These are phyloP conservation scores for Cymbopogon citratus DNA, from an alignment of 176 grass and related monocot genomes.

Conservation along the genomic window DNA sequence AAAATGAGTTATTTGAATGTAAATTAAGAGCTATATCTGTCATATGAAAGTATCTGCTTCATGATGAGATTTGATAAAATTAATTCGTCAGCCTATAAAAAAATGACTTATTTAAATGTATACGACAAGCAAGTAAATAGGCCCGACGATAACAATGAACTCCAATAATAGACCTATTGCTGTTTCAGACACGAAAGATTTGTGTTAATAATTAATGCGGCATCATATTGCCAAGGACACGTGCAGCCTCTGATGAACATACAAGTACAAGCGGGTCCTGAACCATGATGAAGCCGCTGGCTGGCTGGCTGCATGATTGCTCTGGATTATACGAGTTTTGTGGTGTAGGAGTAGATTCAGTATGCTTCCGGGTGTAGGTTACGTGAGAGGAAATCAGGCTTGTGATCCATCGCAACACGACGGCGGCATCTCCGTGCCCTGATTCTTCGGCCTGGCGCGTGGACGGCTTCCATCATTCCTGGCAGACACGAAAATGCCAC, in stretches of 20 bases:
- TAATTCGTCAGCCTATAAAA: too few relatives aligned
- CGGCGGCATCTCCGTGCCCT: neutral
- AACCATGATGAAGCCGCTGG: neutral
- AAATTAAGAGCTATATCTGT: too few relatives aligned
- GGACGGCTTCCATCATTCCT: neutral
- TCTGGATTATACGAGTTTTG: neutral
- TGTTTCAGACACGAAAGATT: neutral
- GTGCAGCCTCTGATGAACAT: neutral
- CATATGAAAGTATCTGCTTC: too few relatives aligned
- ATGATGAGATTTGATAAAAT: neutral
- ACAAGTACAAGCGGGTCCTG: neutral
- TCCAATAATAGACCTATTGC: neutral
- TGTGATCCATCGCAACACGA: neutral
- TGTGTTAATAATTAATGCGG: neutral
- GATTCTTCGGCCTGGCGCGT: neutral
- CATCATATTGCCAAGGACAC: neutral
- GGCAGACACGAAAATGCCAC: too few relatives aligned
- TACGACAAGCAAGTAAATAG: neutral
- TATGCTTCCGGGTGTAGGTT: neutral
- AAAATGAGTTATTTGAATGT: too few relatives aligned
- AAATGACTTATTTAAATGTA: too few relatives aligned
- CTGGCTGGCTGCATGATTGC: conserved; percentile 10
- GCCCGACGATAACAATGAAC: neutral
- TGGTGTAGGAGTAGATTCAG: neutral
- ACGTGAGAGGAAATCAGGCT: conserved; percentile 5